Conservation (phyloP, 169 alveolate genomes). For the Plasmodium inui region DNA sequence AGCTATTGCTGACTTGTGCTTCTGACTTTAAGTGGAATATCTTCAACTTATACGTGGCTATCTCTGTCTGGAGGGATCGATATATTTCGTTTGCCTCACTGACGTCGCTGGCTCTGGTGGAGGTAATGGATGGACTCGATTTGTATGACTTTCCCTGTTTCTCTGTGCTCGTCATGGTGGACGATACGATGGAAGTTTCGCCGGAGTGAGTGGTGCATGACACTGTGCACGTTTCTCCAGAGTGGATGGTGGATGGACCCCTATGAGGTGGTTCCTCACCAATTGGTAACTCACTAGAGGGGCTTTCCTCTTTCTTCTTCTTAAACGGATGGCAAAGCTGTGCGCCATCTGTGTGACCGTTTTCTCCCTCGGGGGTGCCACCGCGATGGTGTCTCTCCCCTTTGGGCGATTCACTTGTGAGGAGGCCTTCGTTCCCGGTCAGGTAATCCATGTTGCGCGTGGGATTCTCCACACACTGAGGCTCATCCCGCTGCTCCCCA, state of each 20-base stretch:
- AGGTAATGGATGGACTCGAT: background rate
- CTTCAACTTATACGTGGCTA: slow-evolving; percentile 3
- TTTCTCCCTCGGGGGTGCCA: background rate
- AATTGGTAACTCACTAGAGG: background rate
- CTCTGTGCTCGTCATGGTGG: background rate
- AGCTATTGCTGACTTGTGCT: slow-evolving; percentile 9
- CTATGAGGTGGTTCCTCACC: background rate
- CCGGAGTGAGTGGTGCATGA: background rate
- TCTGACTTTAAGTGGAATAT: slow-evolving; percentile 17
- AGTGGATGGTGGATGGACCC: background rate
- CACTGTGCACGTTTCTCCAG: background rate
- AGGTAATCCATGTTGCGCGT: too few species aligned
- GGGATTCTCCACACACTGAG: background rate
- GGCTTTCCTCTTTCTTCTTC: background rate
- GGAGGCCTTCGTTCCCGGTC: background rate
- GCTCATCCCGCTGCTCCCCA: background rate
- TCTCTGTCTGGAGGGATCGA: slow-evolving; percentile 5
- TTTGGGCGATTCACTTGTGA: background rate
- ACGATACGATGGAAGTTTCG: background rate
- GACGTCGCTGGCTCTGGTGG: background rate
- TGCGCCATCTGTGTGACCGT: background rate
- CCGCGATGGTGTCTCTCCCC: background rate
- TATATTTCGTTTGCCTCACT: slow-evolving; percentile 8
- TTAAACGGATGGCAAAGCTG: background rate
- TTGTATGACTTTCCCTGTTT: background rate